Evolutionary conservation across 2,329 filamentous ascomycete genomes (phyloP).

Genomic region (Juglanconis sp.): DNA sequence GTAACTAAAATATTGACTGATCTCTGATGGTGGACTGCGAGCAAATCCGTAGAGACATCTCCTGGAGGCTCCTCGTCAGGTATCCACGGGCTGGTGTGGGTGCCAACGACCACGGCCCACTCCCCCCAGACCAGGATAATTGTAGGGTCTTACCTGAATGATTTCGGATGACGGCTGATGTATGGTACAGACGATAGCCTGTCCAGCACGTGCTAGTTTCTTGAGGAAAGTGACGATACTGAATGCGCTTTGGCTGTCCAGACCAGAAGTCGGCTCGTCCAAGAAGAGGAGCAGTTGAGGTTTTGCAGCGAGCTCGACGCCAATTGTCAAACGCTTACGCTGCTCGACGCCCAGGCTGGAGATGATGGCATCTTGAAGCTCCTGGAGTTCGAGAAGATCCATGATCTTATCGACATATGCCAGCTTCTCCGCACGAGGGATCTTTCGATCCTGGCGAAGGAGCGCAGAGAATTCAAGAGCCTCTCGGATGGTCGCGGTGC

Average conservation of each 20-base stretch:
- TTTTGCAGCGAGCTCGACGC: conserved; percentile 71
- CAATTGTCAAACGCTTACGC: conserved; percentile 63
- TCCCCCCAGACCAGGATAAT: neutral
- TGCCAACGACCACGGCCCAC: no score
- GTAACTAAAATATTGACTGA: conserved; percentile 47
- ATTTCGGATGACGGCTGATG: conserved; percentile 43
- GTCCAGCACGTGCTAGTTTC: conserved; percentile 50
- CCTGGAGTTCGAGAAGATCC: conserved; percentile 64
- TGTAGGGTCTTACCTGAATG: conserved; percentile 26
- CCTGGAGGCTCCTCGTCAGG: no score
- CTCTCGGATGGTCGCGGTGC: conserved; percentile 65
- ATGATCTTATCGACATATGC: conserved; percentile 70
- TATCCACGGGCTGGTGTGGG: no score
- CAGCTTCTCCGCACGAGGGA: conserved; percentile 59
- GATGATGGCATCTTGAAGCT: conserved; percentile 66
- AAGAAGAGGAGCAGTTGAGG: conserved; percentile 70
- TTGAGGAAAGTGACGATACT: conserved; percentile 68
- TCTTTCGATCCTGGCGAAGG: conserved; percentile 59
- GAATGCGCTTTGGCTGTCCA: conserved; percentile 72
- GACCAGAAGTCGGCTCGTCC: conserved; percentile 72
- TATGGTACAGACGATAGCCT: conserved; percentile 43
- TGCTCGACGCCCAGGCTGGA: conserved; percentile 58
- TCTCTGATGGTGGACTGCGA: no score
- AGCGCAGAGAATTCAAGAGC: conserved; percentile 65
- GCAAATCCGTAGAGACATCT: no score